phyloP scores from a whole-genome alignment of 2,329 filamentous ascomycete genomes.

The Pseudogymnoascus sp. region DNA sequence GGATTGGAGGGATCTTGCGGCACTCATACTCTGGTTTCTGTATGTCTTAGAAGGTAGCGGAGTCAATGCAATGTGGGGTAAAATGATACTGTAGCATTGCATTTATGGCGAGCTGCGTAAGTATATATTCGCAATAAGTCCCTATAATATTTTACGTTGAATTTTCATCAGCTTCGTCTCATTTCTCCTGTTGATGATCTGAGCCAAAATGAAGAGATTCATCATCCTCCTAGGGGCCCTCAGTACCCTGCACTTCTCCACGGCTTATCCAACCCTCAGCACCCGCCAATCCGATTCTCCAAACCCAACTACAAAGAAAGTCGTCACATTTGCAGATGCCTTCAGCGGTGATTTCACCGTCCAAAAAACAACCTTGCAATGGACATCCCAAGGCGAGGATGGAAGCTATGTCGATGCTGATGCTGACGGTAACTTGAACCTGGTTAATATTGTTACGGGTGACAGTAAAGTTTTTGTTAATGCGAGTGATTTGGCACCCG shows the following conservation, averaged over 20 bases:
- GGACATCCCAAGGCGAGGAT: constrained; percentile 52
- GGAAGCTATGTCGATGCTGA: constrained; percentile 53
- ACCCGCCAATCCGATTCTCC: background rate
- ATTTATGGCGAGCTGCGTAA: background rate
- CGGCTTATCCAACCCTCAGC: background rate
- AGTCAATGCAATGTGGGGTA: background rate
- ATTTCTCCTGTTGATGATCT: background rate
- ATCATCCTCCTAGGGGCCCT: background rate
- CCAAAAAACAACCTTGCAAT: constrained; percentile 29
- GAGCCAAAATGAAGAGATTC: background rate
- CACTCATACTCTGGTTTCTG: background rate
- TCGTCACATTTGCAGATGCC: constrained; percentile 23
- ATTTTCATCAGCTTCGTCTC: background rate
- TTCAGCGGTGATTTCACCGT: constrained; percentile 20
- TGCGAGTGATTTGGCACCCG: constrained; percentile 46
- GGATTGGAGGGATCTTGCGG: background rate
- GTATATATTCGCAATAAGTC: background rate
- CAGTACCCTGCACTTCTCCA: background rate
- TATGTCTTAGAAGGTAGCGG: background rate
- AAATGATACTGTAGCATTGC: background rate
- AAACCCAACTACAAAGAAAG: constrained; percentile 16
- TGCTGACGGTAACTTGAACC: constrained; percentile 45
- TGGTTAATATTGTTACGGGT: constrained; percentile 55
- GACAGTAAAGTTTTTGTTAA: constrained; percentile 50
- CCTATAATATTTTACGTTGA: background rate